Percentiles rank a stretch among this genome's conserved stretches.
phyloP scores from a whole-genome alignment of 2,329 filamentous ascomycete species.

The Diaporthe helianthi region DNA sequence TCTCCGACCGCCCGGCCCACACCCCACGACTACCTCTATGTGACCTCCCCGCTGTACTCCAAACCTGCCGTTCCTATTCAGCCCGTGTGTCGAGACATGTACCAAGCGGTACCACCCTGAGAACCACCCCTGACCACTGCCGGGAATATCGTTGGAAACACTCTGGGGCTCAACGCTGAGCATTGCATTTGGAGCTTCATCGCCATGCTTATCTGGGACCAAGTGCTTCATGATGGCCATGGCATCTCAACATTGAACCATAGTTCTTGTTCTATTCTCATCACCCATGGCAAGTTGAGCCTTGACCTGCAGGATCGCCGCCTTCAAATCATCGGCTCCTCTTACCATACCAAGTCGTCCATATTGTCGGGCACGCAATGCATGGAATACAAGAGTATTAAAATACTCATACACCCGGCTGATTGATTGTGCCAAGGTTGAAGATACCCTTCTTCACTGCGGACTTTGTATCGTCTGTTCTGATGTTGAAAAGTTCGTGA shows the following conservation, averaged over 20 bases:
- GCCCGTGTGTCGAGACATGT: constrained; percentile 21
- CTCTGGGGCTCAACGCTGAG: constrained; percentile 7
- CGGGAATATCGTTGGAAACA: constrained; percentile 24
- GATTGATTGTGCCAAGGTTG: constrained; percentile 21
- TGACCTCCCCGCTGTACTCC: constrained; percentile 10
- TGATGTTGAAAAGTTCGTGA: constrained; percentile 18
- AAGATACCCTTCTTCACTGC: constrained; percentile 16
- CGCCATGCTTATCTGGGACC: constrained; percentile 24
- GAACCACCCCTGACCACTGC: constrained; percentile 12
- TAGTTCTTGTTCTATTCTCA: constrained; percentile 28
- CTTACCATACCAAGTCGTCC: constrained; percentile 25
- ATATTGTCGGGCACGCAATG: background rate
- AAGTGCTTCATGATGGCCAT: constrained; percentile 28
- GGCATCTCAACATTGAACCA: constrained; percentile 30
- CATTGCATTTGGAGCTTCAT: constrained; percentile 28
- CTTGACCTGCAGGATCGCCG: constrained; percentile 30
- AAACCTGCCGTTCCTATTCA: background rate
- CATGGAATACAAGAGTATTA: constrained; percentile 21
- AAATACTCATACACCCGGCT: constrained; percentile 19
- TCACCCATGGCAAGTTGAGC: constrained; percentile 24
- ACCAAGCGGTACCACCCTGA: background rate
- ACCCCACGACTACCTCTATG: constrained; percentile 16
- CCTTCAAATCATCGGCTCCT: constrained; percentile 24
- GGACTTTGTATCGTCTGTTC: constrained; percentile 17
- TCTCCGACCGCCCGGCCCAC: constrained; percentile 4